These are phyloP conservation scores for Hsuehochloa calcarea DNA, from an alignment of 176 grass and related monocot species.

Conservation along the genomic window DNA sequence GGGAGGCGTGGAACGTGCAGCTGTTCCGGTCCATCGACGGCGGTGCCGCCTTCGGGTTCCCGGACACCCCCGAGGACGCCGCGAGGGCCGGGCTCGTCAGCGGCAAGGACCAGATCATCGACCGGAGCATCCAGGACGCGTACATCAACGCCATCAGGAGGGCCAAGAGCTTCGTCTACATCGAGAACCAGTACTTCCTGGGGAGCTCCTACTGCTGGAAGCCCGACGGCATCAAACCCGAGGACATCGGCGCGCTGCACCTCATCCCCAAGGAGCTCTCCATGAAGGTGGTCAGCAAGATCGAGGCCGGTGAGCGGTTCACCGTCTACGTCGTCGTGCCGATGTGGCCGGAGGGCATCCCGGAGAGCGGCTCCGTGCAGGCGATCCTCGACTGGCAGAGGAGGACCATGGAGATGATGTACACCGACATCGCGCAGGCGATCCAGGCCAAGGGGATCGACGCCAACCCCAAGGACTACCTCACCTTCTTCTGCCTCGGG, in stretches of 20 bases:
- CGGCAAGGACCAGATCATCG: constrained; percentile 79
- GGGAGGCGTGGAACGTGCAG: constrained; percentile 74
- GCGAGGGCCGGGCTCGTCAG: constrained; percentile 62
- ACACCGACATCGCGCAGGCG: constrained; percentile 70
- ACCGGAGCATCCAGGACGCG: constrained; percentile 81
- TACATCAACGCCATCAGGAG: constrained; percentile 72
- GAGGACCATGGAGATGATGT: constrained; percentile 95
- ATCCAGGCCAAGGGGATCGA: constrained; percentile 66
- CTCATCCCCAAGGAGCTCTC: constrained; percentile 88
- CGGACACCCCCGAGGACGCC: constrained; percentile 60
- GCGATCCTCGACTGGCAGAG: constrained; percentile 92
- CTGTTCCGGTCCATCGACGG: constrained; percentile 86
- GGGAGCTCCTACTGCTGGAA: constrained; percentile 78
- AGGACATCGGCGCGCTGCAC: constrained; percentile 79
- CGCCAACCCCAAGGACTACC: constrained; percentile 74
- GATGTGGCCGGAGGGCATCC: constrained; percentile 97
- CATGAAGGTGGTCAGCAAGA: constrained; percentile 84
- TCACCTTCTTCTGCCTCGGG: constrained; percentile 90
- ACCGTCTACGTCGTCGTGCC: constrained; percentile 75
- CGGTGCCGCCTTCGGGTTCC: constrained; percentile 77
- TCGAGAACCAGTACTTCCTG: constrained; percentile 87
- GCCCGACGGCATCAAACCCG: constrained; percentile 50
- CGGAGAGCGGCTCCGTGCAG: constrained; percentile 84
- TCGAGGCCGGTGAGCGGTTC: constrained; percentile 80
- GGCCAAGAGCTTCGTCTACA: constrained; percentile 73